Conservation (phyloP, 805 yeast species). For the Jamesozyma spencerorum region DNA sequence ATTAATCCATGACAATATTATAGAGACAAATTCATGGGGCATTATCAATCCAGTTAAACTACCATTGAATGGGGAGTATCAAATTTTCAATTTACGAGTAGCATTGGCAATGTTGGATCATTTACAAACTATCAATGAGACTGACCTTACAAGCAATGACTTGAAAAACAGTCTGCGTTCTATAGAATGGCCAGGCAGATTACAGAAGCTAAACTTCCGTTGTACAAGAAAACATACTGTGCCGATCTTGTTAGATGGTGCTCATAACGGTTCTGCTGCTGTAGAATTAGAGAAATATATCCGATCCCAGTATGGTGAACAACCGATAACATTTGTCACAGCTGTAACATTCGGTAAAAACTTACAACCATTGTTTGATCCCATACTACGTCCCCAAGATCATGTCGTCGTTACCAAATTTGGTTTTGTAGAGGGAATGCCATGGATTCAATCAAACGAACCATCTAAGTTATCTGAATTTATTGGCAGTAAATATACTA, state of each 20-base stretch:
- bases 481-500: slow-evolving; percentile 22
- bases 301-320: slow-evolving; percentile 17
- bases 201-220: slow-evolving; percentile 43
- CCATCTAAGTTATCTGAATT: slow-evolving; percentile 19
- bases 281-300: slow-evolving; percentile 54
- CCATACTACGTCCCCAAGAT: slow-evolving; percentile 45
- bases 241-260: slow-evolving; percentile 67
- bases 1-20: slow-evolving; percentile 5
- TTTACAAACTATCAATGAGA: slow-evolving; percentile 17
- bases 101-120: slow-evolving; percentile 50
- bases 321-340: slow-evolving; percentile 44
- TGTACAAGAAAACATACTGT: slow-evolving; percentile 13
- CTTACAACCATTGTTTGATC: slow-evolving; percentile 40
- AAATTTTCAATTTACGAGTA: slow-evolving; percentile 55
- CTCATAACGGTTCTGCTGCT: slow-evolving; percentile 85
- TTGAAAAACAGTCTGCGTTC: slow-evolving; percentile 43
- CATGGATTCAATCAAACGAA: slow-evolving; percentile 64
- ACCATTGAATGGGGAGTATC: slow-evolving; percentile 68
- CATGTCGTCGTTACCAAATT: slow-evolving; percentile 55
- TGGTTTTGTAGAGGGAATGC: slow-evolving; percentile 77
- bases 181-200: slow-evolving; percentile 81
- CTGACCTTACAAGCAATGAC: slow-evolving; percentile 27
- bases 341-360: slow-evolving; percentile 74
- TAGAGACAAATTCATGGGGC: slow-evolving; percentile 28
- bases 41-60: slow-evolving; percentile 28